Evolutionary conservation across 208 protist genomes (phyloP).

Genomic region (Trichomonas vaginalis): DNA sequence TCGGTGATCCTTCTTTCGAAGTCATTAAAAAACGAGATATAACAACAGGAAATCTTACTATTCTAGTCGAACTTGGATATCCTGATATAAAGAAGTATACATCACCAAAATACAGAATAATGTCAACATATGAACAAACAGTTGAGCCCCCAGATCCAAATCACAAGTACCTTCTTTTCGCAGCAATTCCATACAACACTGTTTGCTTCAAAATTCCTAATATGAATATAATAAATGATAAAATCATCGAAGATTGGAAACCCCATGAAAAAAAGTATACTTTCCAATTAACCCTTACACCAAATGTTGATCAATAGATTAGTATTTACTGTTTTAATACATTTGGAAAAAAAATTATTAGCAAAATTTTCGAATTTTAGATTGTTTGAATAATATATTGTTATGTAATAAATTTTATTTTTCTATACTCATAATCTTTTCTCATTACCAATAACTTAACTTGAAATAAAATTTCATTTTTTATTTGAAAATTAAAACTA

Average conservation of each 20-base stretch:
- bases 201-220: slow-evolving; percentile 21
- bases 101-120: background rate
- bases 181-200: slow-evolving; percentile 16
- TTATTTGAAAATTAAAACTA: too few relatives aligned
- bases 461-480: too few relatives aligned
- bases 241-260: slow-evolving; percentile 17
- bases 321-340: too few relatives aligned
- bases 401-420: too few relatives aligned
- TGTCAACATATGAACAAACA: background rate
- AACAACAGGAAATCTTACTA: background rate
- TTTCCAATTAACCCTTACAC: background rate
- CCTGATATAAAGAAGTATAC: background rate
- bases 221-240: background rate
- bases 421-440: too few relatives aligned
- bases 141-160: background rate
- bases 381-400: too few relatives aligned
- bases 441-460: too few relatives aligned
- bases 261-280: background rate
- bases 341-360: too few relatives aligned
- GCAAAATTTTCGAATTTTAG: too few relatives aligned
- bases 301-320: background rate
- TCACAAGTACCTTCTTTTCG: background rate
- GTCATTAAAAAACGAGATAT: background rate
- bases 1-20: background rate
- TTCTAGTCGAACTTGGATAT: background rate